These are phyloP conservation scores for Suhomyces panamericanus DNA, from an alignment of 1,139 yeast species.

Conservation along the genomic window DNA sequence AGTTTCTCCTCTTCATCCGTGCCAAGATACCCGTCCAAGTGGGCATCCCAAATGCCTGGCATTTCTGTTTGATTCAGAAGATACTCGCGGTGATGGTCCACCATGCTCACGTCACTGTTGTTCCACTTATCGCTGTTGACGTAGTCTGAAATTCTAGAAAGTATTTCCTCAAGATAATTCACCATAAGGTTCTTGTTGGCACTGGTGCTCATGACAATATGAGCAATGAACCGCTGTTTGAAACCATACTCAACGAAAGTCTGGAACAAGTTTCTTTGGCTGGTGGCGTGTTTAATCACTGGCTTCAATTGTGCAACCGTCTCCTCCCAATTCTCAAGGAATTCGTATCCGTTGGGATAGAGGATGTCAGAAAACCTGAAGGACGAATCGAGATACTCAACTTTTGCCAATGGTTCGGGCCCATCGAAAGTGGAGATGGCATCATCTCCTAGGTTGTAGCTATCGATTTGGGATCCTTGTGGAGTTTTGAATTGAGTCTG, in stretches of 20 bases:
- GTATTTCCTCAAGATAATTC: slow-evolving; percentile 7
- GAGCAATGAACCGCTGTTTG: slow-evolving; percentile 28
- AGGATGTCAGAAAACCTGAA: slow-evolving; percentile 6
- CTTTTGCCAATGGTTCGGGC: slow-evolving; percentile 4
- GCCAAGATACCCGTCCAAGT: slow-evolving; percentile 24
- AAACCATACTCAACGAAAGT: slow-evolving; percentile 27
- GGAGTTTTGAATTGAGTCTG: slow-evolving; percentile 9
- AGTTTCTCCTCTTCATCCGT: slow-evolving; percentile 19
- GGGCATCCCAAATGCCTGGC: slow-evolving; percentile 26
- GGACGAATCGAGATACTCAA: slow-evolving; percentile 5
- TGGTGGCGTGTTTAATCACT: slow-evolving; percentile 3
- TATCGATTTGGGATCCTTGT: slow-evolving; percentile 4
- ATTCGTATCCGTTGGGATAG: slow-evolving; percentile 6
- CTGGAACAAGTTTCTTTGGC: slow-evolving; percentile 7
- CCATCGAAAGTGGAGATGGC: slow-evolving; percentile 2
- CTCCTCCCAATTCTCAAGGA: slow-evolving; percentile 8
- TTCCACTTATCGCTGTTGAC: slow-evolving; percentile 7
- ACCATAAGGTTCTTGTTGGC: slow-evolving; percentile 19
- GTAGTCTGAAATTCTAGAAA: slow-evolving; percentile 10
- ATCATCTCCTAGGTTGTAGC: not conserved
- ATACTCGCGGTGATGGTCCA: slow-evolving; percentile 4
- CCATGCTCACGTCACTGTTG: slow-evolving; percentile 1
- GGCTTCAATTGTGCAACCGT: slow-evolving; percentile 7
- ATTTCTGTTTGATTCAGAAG: slow-evolving; percentile 4
- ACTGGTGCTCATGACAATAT: slow-evolving; percentile 29